Conservation (phyloP, 768 basidiomycete species). For the Macrocybe gigantea region DNA sequence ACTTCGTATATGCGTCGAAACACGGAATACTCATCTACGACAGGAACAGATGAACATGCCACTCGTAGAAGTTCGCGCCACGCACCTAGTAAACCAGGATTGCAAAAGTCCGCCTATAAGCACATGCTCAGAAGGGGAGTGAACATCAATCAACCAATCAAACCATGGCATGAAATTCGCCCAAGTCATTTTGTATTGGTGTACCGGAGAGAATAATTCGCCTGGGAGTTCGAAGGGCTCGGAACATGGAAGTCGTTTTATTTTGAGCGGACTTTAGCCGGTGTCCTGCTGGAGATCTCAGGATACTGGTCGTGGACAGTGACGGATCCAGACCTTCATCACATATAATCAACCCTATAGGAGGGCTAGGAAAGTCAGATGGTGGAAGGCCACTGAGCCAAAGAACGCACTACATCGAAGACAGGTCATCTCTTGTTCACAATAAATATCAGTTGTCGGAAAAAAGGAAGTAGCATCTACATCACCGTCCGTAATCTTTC, state of each 20-base stretch:
- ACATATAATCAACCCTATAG: conserved; percentile 89
- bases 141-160: conserved; percentile 11
- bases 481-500: conserved; percentile 82
- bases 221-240: conserved; percentile 64
- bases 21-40: conserved; percentile 63
- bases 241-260: conserved; percentile 87
- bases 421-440: conserved; percentile 33
- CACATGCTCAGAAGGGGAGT: not conserved
- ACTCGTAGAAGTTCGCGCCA: conserved; percentile 3
- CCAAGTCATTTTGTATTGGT: conserved; percentile 93
- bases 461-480: conserved; percentile 35
- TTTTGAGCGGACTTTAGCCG: conserved; percentile 87
- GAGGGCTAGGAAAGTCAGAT: conserved; percentile 42
- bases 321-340: conserved; percentile 67
- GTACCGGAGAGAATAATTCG: conserved; percentile 93
- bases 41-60: conserved; percentile 1
- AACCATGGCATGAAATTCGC: conserved; percentile 97
- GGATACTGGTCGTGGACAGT: not conserved
- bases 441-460: not conserved
- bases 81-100: conserved; percentile 82
- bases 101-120: conserved; percentile 82
- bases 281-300: conserved; percentile 50
- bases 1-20: conserved; percentile 81
- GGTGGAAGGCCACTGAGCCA: not conserved
- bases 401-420: conserved; percentile 54